These are phyloP conservation scores for Cubamyces lactineus DNA, from an alignment of 768 basidiomycete species.

Conservation along the genomic window DNA sequence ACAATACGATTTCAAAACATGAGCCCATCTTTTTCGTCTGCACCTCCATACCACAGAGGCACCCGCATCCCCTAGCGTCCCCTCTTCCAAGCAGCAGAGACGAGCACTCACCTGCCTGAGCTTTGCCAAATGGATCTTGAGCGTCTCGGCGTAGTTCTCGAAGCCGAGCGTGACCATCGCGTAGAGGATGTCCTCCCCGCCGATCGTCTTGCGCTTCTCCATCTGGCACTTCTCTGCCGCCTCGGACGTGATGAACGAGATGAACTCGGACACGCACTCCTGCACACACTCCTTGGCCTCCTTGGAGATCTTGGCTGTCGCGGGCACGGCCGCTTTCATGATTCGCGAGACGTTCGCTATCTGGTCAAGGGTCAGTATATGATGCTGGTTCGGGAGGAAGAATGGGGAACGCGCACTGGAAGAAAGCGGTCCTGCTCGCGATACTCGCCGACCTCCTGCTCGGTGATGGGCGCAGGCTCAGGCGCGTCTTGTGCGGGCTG, in stretches of 20 bases:
- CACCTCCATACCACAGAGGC: neutral
- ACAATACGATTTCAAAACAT: neutral
- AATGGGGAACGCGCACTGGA: constrained; percentile 60
- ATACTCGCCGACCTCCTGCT: constrained; percentile 92
- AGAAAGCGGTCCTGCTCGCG: constrained; percentile 94
- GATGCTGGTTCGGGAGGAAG: neutral
- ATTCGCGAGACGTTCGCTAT: constrained; percentile 98
- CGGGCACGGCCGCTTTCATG: constrained; percentile 91
- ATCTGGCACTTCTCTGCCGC: constrained; percentile 93
- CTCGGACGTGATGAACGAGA: constrained; percentile 96
- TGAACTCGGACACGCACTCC: constrained; percentile 98
- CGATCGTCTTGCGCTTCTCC: constrained; percentile 98
- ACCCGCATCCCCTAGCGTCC: neutral
- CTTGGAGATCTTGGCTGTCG: constrained; percentile 94
- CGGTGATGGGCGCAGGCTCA: constrained; percentile 77
- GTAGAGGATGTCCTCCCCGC: constrained; percentile 94
- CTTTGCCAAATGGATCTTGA: constrained; percentile 92
- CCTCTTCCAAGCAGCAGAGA: neutral
- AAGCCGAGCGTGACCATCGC: constrained; percentile 94
- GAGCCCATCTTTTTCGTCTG: neutral
- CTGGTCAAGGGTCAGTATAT: constrained; percentile 44
- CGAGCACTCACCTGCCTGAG: constrained; percentile 65
- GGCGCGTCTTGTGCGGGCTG: constrained; percentile 44
- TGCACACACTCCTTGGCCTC: constrained; percentile 99
- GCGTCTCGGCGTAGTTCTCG: constrained; percentile 90